A percentile compares a stretch with the other conserved stretches of the same genome.
Evolutionary conservation across 805 yeast species (phyloP).

Genomic region (Teunomyces kruisii): DNA sequence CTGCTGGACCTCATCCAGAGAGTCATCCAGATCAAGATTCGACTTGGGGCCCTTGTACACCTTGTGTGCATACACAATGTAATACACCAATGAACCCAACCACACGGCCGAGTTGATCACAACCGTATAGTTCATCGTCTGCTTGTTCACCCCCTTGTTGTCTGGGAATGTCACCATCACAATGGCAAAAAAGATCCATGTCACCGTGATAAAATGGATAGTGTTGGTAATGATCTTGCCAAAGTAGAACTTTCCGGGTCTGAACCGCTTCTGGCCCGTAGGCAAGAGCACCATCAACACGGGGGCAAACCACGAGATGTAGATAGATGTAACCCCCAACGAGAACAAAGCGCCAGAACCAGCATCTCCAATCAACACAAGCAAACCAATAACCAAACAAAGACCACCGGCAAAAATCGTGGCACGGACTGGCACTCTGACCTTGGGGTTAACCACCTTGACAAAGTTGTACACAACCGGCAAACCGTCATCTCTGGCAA

Average conservation of each 20-base stretch:
- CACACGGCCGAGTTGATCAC: slow-evolving; percentile 64
- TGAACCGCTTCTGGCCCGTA: slow-evolving; percentile 48
- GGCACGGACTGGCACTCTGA: slow-evolving; percentile 65
- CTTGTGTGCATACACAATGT: slow-evolving; percentile 50
- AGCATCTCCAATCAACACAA: slow-evolving; percentile 58
- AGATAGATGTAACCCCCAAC: slow-evolving; percentile 60
- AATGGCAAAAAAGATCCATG: slow-evolving; percentile 54
- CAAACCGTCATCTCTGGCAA: slow-evolving; percentile 73
- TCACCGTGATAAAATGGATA: slow-evolving; percentile 46
- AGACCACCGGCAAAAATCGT: slow-evolving; percentile 53
- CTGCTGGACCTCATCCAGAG: neutral
- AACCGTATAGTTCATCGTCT: slow-evolving; percentile 67
- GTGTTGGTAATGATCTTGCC: slow-evolving; percentile 49
- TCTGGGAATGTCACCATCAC: slow-evolving; percentile 64
- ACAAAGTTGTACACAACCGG: slow-evolving; percentile 56
- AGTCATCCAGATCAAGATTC: slow-evolving; percentile 7
- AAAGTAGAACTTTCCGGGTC: slow-evolving; percentile 66
- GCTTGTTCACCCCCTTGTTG: slow-evolving; percentile 35
- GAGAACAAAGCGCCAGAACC: slow-evolving; percentile 62
- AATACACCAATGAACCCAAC: slow-evolving; percentile 53
- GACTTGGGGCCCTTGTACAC: slow-evolving; percentile 55
- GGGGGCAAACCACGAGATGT: slow-evolving; percentile 63
- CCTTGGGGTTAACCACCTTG: slow-evolving; percentile 54
- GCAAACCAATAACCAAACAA: slow-evolving; percentile 51
- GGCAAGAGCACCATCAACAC: slow-evolving; percentile 49